Base-by-base conservation (phyloP, 441 rosid species). In the Gossypium lobatum region DNA sequence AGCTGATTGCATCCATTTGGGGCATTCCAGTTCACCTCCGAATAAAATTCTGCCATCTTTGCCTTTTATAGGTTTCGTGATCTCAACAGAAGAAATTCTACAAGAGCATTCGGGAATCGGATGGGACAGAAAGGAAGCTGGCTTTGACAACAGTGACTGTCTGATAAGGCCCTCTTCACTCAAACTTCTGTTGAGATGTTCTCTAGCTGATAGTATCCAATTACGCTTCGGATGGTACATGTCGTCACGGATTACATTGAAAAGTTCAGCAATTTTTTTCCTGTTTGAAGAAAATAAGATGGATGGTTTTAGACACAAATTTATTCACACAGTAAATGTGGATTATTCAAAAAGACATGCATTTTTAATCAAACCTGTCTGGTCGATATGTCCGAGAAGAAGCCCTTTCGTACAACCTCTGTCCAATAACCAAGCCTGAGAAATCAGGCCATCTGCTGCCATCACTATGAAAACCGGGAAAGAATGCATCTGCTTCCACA, bases 71-170 rank as follows among this genome's bases (percentile, higher is more conserved):
- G 76, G 79, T 66, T 71, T 81, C 58, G 77, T 80, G 53, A 64
- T 80, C 73, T 81, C 82, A 20, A 83, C 76, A 70, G 88, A 60
- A 1, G 85, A 78, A 61, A 88, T 88, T 86, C 90, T 88, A 83
- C 98, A 92, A 70, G 92, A 95, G 87, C 98, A 95, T 87, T 95
- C 98, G 10, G 98, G 98, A 59, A 92, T 89, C 14, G 97, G 98
- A 77, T 95, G 97, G 0, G 97, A 95, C 10, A 95, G 81, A 77
- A 92, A 94, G 57, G 82, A 85, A 21, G 73, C 71, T 2, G 94
- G 91, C 83, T 91, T 92, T 14, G 97, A 89, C 11, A 71, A 64
- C 77, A 74, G 82, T 54, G 97, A 86, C 83, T 91, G 94, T 76
- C 90, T 83, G 37, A 86, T 83, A 70, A 95, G 87, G 67, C 98